Evolutionary conservation across 106 monocot species (phyloP), one percentile per base, ranked within the genome.

Genomic region (Chionographis japonica): DNA sequence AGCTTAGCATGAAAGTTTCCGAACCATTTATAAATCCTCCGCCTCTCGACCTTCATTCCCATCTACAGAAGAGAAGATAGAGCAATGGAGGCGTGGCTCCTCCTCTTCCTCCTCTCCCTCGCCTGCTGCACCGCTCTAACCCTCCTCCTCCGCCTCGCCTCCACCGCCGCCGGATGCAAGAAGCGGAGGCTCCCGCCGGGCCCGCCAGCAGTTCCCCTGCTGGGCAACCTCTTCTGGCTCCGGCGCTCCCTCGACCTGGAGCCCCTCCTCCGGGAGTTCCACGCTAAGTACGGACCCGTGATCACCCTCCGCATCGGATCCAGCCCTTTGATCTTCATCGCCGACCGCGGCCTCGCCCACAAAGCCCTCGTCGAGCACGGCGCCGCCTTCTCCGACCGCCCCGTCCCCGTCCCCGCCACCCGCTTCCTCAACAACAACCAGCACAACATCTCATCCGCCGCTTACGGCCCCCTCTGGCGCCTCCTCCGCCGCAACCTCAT

Each of bases 181-280:
- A 56, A 68, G 40, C 50, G 50, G 0, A 18, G 53, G 4, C 62
- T 79, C 3, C 78, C 78, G 4, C 78, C 78, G 0, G 61, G 61
- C 49, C 65, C 66, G 11, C 10, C 55, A 0, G 4, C 72, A 19
- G 13, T 79, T 16, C 66, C 61, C 56, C 27, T 79, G 61, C 4
- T 79, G 18, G 15, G 27, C 51, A 42, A 60, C 9, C 20, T 73
- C 40, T 0, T 43, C n/a, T 19, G 37, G 16, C 61, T 46, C 8
- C 11, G 27, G 12, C 41, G 63, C 0, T 19, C 43, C 10, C 3
- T 46, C 8, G 7, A 46, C 41, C 2, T 63, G 43, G 63, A 63
- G 43, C 17, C n/a, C 11, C 12, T 17, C 63, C 63, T 63, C 17
- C 63, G 63, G 18, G 4, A 8, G 43, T 17, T 63, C 27, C 27